Evolutionary conservation across 2,329 filamentous ascomycete species (phyloP), one percentile per base, ranked within the genome.

Genomic region (Aspergillus pseudoglaucus): DNA sequence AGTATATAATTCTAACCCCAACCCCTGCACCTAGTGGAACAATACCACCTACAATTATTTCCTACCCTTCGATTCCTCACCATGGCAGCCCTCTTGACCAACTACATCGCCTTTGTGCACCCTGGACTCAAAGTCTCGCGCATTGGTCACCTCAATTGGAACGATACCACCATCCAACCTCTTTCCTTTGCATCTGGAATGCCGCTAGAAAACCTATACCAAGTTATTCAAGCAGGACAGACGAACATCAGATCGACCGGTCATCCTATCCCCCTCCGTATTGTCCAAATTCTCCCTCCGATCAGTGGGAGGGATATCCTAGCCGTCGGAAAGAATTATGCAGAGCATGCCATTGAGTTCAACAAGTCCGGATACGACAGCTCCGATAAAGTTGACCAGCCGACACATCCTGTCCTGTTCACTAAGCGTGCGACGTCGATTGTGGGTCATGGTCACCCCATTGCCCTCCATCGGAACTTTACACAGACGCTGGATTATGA

Each of bases 341-440:
- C 67, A 38, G 76, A 76, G 32, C 77, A 80, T 54, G 77, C 77
- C 2, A 75, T 72, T 47, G 76, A 80, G 47, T 80, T 80, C 62
- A 78, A 79, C 53, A 67, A 62, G 22, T 75, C 71, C 4, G 76
- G 77, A 0, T 80, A 72, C 52, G 77, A 80, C 55, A 72, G 69
- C 47, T 75, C 70, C 6, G 77, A 80, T 54, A 79, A 79, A 53
- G 30, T 25, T 17, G 35, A 39, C n/a, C 33, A 40, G 10, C 44
- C 77, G 0, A 75, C 72, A 1, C 73, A 79, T 51, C 78, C 78
- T 0, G 77, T 81, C 7, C 78, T 79, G 47, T 79, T 80, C 59
- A 79, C 76, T 2, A 80, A 80, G 53, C 68, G 77, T 1, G 70
- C 69, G 3, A 79, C 77, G 0, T 77, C 75, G 1, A 78, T 79